Conservation (phyloP, 164 flowering plant species). For the Sextonia rubra region DNA sequence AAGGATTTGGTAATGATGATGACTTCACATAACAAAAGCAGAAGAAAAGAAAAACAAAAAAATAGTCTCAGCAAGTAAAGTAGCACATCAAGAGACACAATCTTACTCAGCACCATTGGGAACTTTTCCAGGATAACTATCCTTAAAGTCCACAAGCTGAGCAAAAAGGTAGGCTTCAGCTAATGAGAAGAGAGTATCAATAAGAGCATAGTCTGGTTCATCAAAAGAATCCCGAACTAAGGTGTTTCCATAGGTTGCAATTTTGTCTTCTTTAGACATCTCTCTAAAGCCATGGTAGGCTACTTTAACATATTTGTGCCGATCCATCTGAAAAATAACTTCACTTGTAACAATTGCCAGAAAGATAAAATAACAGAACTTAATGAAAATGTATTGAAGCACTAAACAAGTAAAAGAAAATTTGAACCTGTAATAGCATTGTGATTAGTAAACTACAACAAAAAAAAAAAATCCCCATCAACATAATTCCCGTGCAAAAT, state of each 20-base stretch:
- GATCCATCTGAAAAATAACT: slow-evolving; percentile 69
- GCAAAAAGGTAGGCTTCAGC: slow-evolving; percentile 97
- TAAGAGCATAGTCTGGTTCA: slow-evolving; percentile 96
- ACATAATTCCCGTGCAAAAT: background rate
- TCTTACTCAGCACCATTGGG: slow-evolving; percentile 67
- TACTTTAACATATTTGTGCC: slow-evolving; percentile 97
- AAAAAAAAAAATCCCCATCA: too few species aligned
- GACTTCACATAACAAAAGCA: too few species aligned
- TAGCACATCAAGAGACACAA: background rate
- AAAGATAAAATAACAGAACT: background rate
- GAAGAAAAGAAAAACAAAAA: too few species aligned
- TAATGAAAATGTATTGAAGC: background rate
- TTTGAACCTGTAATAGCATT: background rate
- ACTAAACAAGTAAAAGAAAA: background rate
- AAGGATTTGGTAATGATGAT: too few species aligned
- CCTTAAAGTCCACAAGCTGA: slow-evolving; percentile 89
- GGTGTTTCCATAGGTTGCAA: slow-evolving; percentile 81
- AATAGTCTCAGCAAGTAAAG: background rate
- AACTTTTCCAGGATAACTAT: slow-evolving; percentile 66
- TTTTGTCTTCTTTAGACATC: slow-evolving; percentile 89
- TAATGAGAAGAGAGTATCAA: slow-evolving; percentile 92
- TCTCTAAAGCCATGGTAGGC: slow-evolving; percentile 95
- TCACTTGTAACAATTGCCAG: background rate
- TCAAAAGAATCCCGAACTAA: slow-evolving; percentile 88
- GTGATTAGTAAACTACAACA: background rate